Base-by-base conservation (phyloP, 2,329 filamentous ascomycete species). In the Sporothrix pseudoabietina region DNA sequence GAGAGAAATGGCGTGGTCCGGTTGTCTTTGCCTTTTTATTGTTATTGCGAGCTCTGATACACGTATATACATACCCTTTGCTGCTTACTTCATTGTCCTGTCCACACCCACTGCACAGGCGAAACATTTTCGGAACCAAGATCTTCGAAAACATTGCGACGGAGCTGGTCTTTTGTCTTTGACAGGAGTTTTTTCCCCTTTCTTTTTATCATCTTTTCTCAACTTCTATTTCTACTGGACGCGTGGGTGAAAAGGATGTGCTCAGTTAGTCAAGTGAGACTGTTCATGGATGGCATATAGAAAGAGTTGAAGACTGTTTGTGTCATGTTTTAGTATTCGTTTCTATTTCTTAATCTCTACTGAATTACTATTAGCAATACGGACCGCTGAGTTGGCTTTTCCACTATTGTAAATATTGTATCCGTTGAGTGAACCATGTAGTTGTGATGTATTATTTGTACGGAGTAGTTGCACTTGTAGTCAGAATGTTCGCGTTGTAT, bases 61-160 rank as follows among this genome's bases (percentile, higher is more conserved):
- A 47, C 22, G 22, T 30, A 47, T 44, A 47, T 47, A 66, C 61
- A 66, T 66, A 66, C 61, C 61, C 61, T 30, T 66, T 49, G 44
- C 44, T 49, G 44, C 44, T 14, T 49, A 49, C 44, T 49, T 19
- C 44, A 49, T 19, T 49, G 44, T 19, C 39, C 61, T 47, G 41
- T 19, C 61, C 30, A 8, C 52, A 49, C 30, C 10, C 52, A 49
- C 30, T 22, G 32, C 19, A 39, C 57, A 41, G 32, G 57, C 19
- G 3, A 16, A 49, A 41, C 22, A 9, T 39, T 61, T 39, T 39
- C 32, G 19, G 57, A 22, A 41, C 7, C 8, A 32, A 39, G n/a
- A 8, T n/a, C 26, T 26, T 26, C 44, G 44, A 39, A 59, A 39
- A 32, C 32, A 61, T 39, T 14, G 57, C 16, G 57, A 41, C 57